Percentiles rank a stretch among this genome's conserved stretches.
phyloP scores from a whole-genome alignment of 768 basidiomycete genomes.

The Trametes meyenii region DNA sequence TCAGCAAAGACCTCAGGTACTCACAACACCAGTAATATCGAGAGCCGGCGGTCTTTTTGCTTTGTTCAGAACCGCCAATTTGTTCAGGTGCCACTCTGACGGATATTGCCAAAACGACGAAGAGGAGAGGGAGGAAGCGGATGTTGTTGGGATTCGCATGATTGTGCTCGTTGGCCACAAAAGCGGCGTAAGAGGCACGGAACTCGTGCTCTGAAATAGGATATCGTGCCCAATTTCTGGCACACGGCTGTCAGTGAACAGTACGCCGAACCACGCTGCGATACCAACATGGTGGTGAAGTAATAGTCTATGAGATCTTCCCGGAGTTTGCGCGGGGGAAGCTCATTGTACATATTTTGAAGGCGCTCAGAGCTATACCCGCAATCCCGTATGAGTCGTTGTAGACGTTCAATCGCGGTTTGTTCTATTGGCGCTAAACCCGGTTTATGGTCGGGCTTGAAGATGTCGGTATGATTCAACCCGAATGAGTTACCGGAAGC shows the following conservation, averaged over 20 bases:
- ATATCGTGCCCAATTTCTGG: constrained; percentile 91
- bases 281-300: constrained; percentile 66
- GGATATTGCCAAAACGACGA: constrained; percentile 88
- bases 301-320: constrained; percentile 85
- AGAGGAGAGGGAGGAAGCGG: constrained; percentile 88
- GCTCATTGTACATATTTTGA: constrained; percentile 83
- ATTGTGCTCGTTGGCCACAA: constrained; percentile 57
- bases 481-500: neutral
- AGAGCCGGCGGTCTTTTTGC: constrained; percentile 75
- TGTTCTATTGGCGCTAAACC: constrained; percentile 34
- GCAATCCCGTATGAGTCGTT: constrained; percentile 87
- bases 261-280: constrained; percentile 13
- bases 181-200: constrained; percentile 70
- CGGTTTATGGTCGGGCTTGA: constrained; percentile 37
- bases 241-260: constrained; percentile 7
- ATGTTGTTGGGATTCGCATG: constrained; percentile 70
- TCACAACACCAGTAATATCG: constrained; percentile 96
- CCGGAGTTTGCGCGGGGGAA: constrained; percentile 76
- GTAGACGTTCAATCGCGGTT: constrained; percentile 78
- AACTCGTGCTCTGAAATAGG: constrained; percentile 88
- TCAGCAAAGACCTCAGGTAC: constrained; percentile 35
- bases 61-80: constrained; percentile 78
- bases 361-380: constrained; percentile 91
- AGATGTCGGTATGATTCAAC: constrained; percentile 19
- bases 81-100: constrained; percentile 84